phyloP scores from a whole-genome alignment of 495 filamentous ascomycete genomes.

The Staphylotrichum longicolle region DNA sequence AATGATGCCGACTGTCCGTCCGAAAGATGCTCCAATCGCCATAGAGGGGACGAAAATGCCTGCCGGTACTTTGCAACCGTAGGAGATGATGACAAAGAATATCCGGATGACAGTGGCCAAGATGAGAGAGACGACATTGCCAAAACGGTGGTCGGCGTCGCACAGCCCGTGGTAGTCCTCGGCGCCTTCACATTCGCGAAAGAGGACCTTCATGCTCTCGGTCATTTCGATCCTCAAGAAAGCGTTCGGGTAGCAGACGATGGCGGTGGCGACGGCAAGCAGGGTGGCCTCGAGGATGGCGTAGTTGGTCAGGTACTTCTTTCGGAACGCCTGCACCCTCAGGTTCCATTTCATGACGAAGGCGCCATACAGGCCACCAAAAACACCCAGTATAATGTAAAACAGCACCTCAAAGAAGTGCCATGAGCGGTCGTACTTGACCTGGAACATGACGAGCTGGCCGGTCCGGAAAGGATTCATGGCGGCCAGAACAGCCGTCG shows the following conservation, averaged over 20 bases:
- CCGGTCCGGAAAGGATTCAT: constrained; percentile 98
- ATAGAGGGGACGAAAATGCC: constrained; percentile 98
- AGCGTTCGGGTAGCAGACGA: constrained; percentile 94
- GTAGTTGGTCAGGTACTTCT: constrained; percentile 85
- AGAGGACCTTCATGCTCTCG: constrained; percentile 97
- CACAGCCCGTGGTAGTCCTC: constrained; percentile 92
- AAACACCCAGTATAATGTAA: constrained; percentile 86
- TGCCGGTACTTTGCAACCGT: constrained; percentile 96
- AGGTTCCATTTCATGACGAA: constrained; percentile 99
- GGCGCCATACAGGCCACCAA: constrained; percentile 93
- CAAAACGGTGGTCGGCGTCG: constrained; percentile 72
- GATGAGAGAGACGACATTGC: constrained; percentile 74
- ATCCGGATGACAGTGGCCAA: constrained; percentile 78
- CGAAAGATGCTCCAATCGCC: constrained; percentile 94
- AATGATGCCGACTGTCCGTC: constrained; percentile 87
- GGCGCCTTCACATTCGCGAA: constrained; percentile 88
- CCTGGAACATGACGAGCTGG: constrained; percentile 99
- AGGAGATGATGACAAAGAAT: constrained; percentile 91
- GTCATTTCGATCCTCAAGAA: constrained; percentile 98
- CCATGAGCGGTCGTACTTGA: constrained; percentile 93
- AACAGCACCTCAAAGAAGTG: constrained; percentile 97
- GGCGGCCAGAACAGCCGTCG: constrained; percentile 87
- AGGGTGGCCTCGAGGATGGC: constrained; percentile 85
- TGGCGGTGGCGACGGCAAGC: constrained; percentile 76
- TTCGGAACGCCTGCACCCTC: constrained; percentile 84